These are phyloP conservation scores for Globisporangium abappressorium DNA, from an alignment of 352 stramenopile species.

Conservation along the genomic window DNA sequence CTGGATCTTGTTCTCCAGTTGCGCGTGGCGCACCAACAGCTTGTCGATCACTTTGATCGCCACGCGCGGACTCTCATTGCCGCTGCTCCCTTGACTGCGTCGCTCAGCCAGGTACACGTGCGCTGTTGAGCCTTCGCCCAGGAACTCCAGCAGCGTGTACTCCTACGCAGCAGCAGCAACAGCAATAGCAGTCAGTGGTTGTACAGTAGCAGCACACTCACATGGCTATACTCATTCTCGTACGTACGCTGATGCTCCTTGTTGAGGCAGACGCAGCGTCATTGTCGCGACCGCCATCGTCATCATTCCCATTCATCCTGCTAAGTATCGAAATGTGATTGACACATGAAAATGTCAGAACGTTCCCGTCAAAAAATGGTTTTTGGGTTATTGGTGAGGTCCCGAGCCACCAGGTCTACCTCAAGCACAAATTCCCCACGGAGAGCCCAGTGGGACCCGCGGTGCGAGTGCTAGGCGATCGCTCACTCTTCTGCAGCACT, in stretches of 20 bases:
- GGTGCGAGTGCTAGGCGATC: no score
- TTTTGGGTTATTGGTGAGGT: no score
- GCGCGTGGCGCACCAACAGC: slow-evolving; percentile 51
- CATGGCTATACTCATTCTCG: not conserved
- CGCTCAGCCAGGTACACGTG: slow-evolving; percentile 69
- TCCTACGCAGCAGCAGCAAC: slow-evolving; percentile 27
- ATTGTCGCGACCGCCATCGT: not conserved
- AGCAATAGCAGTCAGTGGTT: not conserved
- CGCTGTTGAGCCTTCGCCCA: slow-evolving; percentile 71
- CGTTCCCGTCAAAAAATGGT: no score
- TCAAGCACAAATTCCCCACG: no score
- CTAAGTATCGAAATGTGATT: not conserved
- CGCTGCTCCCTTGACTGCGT: not conserved
- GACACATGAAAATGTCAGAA: not conserved
- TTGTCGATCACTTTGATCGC: slow-evolving; percentile 87
- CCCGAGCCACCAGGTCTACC: no score
- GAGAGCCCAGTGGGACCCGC: no score
- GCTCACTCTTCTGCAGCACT: no score
- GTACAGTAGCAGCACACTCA: not conserved
- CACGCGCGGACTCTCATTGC: slow-evolving; percentile 26
- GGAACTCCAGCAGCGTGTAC: slow-evolving; percentile 69
- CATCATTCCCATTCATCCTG: not conserved
- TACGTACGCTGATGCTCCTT: slow-evolving; percentile 13
- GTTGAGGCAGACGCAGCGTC: not conserved
- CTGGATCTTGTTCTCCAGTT: slow-evolving; percentile 56